A percentile compares a stretch with the other conserved stretches of the same genome.
Conservation (phyloP, 768 basidiomycete genomes). For the Leccinum fibrillosum region DNA sequence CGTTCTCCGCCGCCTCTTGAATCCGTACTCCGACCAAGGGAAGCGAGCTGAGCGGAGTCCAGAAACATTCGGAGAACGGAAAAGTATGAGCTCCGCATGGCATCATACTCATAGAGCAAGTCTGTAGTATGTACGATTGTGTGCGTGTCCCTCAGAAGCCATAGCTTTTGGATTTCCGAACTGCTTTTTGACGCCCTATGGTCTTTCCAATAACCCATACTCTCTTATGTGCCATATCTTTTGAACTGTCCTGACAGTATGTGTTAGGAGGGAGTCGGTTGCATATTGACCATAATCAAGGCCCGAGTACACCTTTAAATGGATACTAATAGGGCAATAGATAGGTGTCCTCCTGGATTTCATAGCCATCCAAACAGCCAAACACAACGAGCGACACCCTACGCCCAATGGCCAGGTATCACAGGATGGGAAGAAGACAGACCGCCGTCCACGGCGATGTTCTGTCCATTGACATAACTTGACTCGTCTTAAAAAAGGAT, state of each 20-base stretch:
- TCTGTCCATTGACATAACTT: conserved; percentile 91
- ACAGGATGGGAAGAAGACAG: conserved; percentile 78
- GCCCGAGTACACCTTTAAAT: background rate
- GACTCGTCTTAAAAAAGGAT: conserved; percentile 60
- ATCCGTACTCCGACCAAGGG: background rate
- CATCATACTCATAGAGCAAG: background rate
- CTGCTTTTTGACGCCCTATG: too few relatives aligned
- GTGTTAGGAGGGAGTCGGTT: too few relatives aligned
- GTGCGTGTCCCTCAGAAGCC: too few relatives aligned
- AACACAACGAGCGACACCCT: conserved; percentile 12
- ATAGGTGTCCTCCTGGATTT: background rate
- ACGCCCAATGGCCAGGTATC: conserved; percentile 71
- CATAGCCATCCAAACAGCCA: background rate
- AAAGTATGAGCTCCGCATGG: background rate
- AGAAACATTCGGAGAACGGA: too few relatives aligned
- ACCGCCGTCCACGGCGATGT: conserved; percentile 84
- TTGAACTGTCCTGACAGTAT: too few relatives aligned
- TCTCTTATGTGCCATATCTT: too few relatives aligned
- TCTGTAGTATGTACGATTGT: too few relatives aligned
- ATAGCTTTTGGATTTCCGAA: too few relatives aligned
- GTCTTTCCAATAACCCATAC: too few relatives aligned
- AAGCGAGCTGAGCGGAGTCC: too few relatives aligned
- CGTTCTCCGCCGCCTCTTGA: background rate
- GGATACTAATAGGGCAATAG: background rate
- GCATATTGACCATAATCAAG: background rate